Base-by-base conservation (phyloP, 2,329 filamentous ascomycete species). In the Pestalotiopsis sp. region DNA sequence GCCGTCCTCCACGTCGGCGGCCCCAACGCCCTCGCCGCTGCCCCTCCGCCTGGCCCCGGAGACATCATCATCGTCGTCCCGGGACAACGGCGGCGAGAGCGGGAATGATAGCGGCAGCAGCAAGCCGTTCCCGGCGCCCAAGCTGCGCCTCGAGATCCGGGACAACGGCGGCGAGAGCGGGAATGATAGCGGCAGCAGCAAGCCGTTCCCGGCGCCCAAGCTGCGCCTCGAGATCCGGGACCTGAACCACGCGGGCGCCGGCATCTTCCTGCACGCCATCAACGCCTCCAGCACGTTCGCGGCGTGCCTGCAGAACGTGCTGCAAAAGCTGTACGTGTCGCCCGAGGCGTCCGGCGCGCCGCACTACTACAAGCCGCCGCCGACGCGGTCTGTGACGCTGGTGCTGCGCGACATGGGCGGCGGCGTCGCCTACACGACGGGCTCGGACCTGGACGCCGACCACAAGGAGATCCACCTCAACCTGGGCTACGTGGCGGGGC, bases 391-490 rank as follows among this genome's bases (percentile, higher is more conserved):
- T 65, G 90, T 98, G 20, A 98, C 95, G 0, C 82, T 98, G 45
- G 86, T 97, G 69, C 84, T 98, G 4, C 89, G 93, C 38, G 85
- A 90, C 72, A 94, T 97, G 88, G 84, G 83, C 62, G 84, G 83
- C 62, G 95, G 95, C 64, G 93, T 98, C 4, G 95, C 95, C 23
- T 97, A 98, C 83, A 98, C 95, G 1, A 94, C 89, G 0, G 93
- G 93, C 71, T 88, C 84, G 11, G 91, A 94, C 52, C 86, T 97
- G 12, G 95, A 97, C 80, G 73, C 85, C 70, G 92, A 96, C 76
- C 94, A 97, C 84, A 98, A 98, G 78, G 94, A 97, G 79, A 96
- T 98, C 71, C 94, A 98, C 81, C 86, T 98, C 80, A 94, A 90
- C 17, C 88, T 95, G 1, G 82, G 86, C 61, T 97, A 98, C 83